phyloP scores from a whole-genome alignment of 176 grass and related monocot genomes.

The Areca catechu region DNA sequence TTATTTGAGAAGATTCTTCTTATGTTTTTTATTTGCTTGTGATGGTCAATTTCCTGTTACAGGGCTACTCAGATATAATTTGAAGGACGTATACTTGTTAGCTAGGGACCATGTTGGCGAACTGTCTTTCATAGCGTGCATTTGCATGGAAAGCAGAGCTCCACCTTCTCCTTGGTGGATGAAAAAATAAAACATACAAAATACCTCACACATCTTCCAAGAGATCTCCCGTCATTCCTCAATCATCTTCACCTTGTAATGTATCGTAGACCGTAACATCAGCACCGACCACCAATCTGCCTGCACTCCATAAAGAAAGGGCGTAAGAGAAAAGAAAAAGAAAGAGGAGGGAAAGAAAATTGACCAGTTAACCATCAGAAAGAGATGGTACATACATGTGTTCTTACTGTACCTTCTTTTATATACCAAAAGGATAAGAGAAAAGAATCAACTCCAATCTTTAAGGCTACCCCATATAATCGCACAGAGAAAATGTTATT shows the following conservation, averaged over 20 bases:
- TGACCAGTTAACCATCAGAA: neutral
- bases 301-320: conserved; percentile 5
- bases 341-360: neutral
- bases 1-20: too few relatives aligned
- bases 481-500: too few relatives aligned
- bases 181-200: neutral
- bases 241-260: conserved; percentile 7
- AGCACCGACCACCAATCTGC: neutral
- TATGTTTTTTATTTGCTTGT: too few relatives aligned
- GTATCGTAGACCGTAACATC: neutral
- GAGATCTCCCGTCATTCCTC: conserved; percentile 6
- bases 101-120: neutral
- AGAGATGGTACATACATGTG: neutral
- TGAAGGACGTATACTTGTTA: neutral
- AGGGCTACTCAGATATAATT: neutral
- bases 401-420: too few relatives aligned
- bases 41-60: neutral
- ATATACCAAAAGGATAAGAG: too few relatives aligned
- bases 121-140: conserved; percentile 6
- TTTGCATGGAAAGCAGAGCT: conserved; percentile 15
- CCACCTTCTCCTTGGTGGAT: neutral
- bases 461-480: too few relatives aligned
- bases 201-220: conserved; percentile 3
- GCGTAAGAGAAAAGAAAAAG: neutral
- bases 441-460: too few relatives aligned